These are phyloP conservation scores for Eutypella sp. DNA, from an alignment of 2,329 filamentous ascomycete genomes.

Conservation along the genomic window DNA sequence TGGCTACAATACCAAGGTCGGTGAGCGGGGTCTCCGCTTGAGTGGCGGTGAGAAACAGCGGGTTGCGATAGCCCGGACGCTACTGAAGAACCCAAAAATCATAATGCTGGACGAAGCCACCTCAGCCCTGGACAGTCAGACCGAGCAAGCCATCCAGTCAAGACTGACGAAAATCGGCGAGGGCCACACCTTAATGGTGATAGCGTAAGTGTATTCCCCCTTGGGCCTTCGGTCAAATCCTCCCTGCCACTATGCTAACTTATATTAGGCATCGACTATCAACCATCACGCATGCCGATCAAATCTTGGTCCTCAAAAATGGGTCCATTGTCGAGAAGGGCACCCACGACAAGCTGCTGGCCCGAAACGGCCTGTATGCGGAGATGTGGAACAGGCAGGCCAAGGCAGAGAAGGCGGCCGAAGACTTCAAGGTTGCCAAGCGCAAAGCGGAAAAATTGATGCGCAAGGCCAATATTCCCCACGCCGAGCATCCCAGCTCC, in stretches of 20 bases:
- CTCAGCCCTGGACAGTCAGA: constrained; percentile 84
- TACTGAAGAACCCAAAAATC: constrained; percentile 85
- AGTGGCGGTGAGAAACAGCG: constrained; percentile 92
- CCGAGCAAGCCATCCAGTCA: constrained; percentile 87
- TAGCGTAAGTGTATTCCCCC: constrained; percentile 59
- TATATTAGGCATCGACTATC: constrained; percentile 66
- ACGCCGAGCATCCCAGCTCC: constrained; percentile 15
- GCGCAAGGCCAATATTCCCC: constrained; percentile 45
- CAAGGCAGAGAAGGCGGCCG: constrained; percentile 65
- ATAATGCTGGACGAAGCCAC: constrained; percentile 93
- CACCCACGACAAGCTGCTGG: constrained; percentile 71
- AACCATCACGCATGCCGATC: constrained; percentile 79
- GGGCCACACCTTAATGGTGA: constrained; percentile 89
- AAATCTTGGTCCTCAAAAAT: constrained; percentile 73
- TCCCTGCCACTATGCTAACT: constrained; percentile 15
- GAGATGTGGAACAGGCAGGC: constrained; percentile 91
- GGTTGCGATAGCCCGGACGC: constrained; percentile 87
- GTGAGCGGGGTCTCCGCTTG: constrained; percentile 79
- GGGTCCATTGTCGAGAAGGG: constrained; percentile 75
- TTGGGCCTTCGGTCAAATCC: not conserved
- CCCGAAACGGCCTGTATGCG: constrained; percentile 66
- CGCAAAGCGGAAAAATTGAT: constrained; percentile 39
- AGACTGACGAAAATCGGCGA: constrained; percentile 76
- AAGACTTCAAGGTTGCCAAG: constrained; percentile 46
- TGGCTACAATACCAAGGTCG: constrained; percentile 83